Base-by-base conservation (phyloP, 306 rosid genomes). In the Glycine tomentella region DNA sequence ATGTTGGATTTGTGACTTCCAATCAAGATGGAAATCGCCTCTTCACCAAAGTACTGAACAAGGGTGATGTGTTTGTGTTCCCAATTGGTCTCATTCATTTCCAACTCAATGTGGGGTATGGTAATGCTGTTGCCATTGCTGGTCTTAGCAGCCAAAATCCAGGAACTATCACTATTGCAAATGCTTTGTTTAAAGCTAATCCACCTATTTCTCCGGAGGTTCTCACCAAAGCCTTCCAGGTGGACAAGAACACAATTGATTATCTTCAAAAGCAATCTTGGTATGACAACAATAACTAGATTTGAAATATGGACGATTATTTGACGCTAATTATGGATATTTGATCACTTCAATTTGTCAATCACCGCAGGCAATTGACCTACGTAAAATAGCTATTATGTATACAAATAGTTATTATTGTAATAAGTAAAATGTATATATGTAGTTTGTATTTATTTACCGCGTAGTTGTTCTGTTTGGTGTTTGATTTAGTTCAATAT, bases 51-150 rank as follows among this genome's bases (percentile, higher is more conserved):
- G 76, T 79, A 0, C 69, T 78, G 4, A 68, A 78, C 58, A 78
- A 78, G 25, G 82, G 82, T 42, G 82, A 78, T 56, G 82, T 78
- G 17, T 78, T 78, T 79, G 76, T 68, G 50, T 68, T 79, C 49
- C 82, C 82, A 79, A 68, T 68, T 69, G 82, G 82, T 6, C 82
- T 44, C 3, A 67, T 81, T 72, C 88, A 85, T 42, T 86, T 86
- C 34, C 84, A 82, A 53, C 20, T 85, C 10, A 67, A 78, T 49
- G 66, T 75, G 3, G 89, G 75, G 6, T 7, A 80, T 45, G 48
- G 9, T 0, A 75, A 81, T 20, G 87, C 83, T 0, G 40, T 83
- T 72, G 79, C 80, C 3, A 81, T 73, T 63, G 58, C 80, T 63
- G 38, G 20, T 63, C 58, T 81, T 4, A 73, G 74, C 49, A 73